A percentile compares a stretch with the other conserved stretches of the same genome.
These are phyloP conservation scores for Globisporangium irregulare DNA, from an alignment of 352 stramenopile species.

Conservation along the genomic window DNA sequence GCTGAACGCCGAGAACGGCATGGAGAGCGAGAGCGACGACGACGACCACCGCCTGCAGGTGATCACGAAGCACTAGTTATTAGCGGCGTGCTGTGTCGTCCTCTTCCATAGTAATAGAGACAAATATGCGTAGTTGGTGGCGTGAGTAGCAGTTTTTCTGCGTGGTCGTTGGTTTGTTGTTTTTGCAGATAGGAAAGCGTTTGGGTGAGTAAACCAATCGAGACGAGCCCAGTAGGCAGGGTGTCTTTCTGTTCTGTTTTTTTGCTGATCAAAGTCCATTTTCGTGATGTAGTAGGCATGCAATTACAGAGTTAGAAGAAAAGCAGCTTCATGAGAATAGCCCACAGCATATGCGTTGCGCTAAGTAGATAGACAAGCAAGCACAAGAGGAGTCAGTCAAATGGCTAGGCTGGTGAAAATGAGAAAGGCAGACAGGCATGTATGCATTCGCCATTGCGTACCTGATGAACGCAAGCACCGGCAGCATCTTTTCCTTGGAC, in stretches of 20 bases:
- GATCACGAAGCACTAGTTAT: constrained; percentile 12
- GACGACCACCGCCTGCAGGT: constrained; percentile 14
- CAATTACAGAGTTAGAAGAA: constrained; percentile 66
- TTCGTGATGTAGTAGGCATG: background rate
- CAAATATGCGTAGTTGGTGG: background rate
- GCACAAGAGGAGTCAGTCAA: background rate
- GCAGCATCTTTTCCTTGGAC: constrained; percentile 87
- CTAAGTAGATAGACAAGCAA: constrained; percentile 22
- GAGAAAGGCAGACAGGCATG: background rate
- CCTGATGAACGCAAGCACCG: constrained; percentile 79
- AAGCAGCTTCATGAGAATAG: constrained; percentile 81
- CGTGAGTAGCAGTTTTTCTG: background rate
- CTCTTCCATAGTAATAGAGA: constrained; percentile 10
- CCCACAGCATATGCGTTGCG: constrained; percentile 76
- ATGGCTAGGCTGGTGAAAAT: background rate
- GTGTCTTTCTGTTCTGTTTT: background rate
- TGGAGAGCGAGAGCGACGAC: constrained; percentile 33
- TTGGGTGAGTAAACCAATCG: background rate
- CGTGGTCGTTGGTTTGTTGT: background rate
- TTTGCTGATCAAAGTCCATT: background rate
- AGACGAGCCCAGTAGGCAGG: background rate
- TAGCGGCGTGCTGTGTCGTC: background rate
- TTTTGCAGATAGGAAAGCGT: constrained; percentile 2
- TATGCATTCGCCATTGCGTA: constrained; percentile 14
- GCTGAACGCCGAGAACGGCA: constrained; percentile 44